Conservation (phyloP, 2,329 filamentous ascomycete genomes). For the Aspergillus sp. region DNA sequence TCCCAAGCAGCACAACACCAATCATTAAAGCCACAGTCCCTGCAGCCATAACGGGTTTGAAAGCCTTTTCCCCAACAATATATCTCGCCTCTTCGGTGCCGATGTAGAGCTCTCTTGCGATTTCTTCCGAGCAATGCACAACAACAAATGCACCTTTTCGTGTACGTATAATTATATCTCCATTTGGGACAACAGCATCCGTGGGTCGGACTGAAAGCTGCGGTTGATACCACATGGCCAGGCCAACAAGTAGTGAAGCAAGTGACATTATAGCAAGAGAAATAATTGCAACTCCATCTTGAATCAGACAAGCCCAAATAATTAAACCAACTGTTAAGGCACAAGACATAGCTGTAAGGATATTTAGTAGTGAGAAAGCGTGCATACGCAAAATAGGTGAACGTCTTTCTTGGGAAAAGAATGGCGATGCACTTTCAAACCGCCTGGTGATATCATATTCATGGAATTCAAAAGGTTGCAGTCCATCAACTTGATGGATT, state of each 20-base stretch:
- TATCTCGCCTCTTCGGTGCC: conserved; percentile 59
- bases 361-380: background rate
- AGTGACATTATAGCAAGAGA: conserved; percentile 48
- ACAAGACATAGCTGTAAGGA: background rate
- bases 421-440: background rate
- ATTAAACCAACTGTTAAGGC: background rate
- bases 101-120: conserved; percentile 58
- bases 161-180: conserved; percentile 59
- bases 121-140: conserved; percentile 53
- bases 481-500: conserved; percentile 45
- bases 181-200: conserved; percentile 45
- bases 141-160: conserved; percentile 57
- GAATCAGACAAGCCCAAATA: conserved; percentile 10
- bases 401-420: too few species aligned
- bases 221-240: conserved; percentile 54
- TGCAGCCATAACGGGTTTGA: conserved; percentile 51
- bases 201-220: conserved; percentile 50
- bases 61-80: conserved; percentile 40
- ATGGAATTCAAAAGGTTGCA: background rate
- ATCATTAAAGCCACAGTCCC: conserved; percentile 58
- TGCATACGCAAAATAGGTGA: background rate
- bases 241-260: conserved; percentile 50
- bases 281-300: conserved; percentile 48
- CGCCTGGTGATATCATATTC: background rate
- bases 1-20: conserved; percentile 58